These are phyloP conservation scores for Erodium moschatum DNA, from an alignment of 441 rosid species.

Conservation along the genomic window DNA sequence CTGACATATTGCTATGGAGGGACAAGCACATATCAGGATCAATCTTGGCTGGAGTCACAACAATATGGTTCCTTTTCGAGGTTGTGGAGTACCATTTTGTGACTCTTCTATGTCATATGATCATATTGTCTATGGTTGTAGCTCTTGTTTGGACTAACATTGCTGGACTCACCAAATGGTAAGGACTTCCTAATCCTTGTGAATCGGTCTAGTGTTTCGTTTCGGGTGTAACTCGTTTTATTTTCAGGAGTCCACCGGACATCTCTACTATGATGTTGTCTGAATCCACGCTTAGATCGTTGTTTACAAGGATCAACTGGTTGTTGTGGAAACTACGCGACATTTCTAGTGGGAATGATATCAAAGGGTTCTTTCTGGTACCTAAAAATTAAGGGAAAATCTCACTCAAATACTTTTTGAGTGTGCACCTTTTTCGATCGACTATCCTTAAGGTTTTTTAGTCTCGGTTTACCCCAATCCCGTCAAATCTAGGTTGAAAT, in stretches of 20 bases:
- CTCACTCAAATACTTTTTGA: neutral
- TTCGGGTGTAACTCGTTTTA: no score
- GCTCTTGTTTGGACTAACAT: constrained; percentile 40
- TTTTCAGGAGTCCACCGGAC: constrained; percentile 36
- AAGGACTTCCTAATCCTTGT: neutral
- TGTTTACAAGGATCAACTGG: constrained; percentile 26
- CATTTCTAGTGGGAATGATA: constrained; percentile 36
- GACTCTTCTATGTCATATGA: constrained; percentile 40
- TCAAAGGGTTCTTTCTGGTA: constrained; percentile 36
- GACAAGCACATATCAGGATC: constrained; percentile 38
- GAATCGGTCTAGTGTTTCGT: no score
- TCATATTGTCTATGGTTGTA: constrained; percentile 26
- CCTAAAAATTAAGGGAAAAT: no score
- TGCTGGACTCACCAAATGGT: constrained; percentile 34
- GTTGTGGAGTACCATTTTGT: constrained; percentile 44
- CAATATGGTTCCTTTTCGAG: constrained; percentile 47
- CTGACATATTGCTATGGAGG: constrained; percentile 47
- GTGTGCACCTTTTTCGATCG: neutral
- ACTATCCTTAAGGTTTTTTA: no score
- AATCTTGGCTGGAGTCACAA: constrained; percentile 31
- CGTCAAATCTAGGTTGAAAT: no score
- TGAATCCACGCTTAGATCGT: constrained; percentile 28
- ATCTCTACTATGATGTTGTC: constrained; percentile 28
- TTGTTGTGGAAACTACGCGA: constrained; percentile 28
- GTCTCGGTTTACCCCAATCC: no score